Evolutionary conservation across 495 filamentous ascomycete genomes (phyloP), one percentile per base, ranked within the genome.

Genomic region (Neurospora sp.): DNA sequence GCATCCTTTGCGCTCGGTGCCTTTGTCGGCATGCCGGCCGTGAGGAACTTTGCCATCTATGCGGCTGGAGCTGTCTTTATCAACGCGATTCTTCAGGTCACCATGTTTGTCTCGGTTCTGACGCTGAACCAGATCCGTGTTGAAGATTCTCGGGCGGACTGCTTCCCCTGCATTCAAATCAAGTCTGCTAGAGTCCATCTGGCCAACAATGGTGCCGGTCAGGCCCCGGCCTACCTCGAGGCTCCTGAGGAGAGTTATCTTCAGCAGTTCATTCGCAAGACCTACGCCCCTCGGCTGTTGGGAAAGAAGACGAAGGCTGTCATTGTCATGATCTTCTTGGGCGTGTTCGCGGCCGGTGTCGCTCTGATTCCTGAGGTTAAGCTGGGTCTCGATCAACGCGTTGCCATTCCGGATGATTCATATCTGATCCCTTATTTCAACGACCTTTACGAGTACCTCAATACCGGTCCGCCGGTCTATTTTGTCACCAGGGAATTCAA

Each of bases 51-150:
- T 80, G 96, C 96, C 12, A 89, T 94, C 39, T 99, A 99, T 81
- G 96, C 96, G 1, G 94, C 96, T 18, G 96, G 96, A 41, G 96
- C 96, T 7, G 96, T 99, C 12, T 91, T 98, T 75, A 94, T 99
- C 85, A 99, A 99, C 77, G 96, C 96, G 7, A 77, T 98, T 39
- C 82, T 99, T 27, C 96, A 99, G 79, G 89, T 98, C 71, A 99
- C 96, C 9, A 94, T 98, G 90, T 99, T 99, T 76, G 87, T 98
- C 45, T 91, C 96, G 14, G 91, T 98, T 3, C 88, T 99, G 16
- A 89, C 93, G 37, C 85, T 97, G 70, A 98, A 98, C 77, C 96
- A 99, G 79, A 87, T 87, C 76, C 87, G 96, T 12, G 93, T 94
- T 0, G 94, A 98, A 75, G 89, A 90, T 72, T 86, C 90, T 38